Conservation (phyloP, 441 rosid genomes). For the Sinapis alba region DNA sequence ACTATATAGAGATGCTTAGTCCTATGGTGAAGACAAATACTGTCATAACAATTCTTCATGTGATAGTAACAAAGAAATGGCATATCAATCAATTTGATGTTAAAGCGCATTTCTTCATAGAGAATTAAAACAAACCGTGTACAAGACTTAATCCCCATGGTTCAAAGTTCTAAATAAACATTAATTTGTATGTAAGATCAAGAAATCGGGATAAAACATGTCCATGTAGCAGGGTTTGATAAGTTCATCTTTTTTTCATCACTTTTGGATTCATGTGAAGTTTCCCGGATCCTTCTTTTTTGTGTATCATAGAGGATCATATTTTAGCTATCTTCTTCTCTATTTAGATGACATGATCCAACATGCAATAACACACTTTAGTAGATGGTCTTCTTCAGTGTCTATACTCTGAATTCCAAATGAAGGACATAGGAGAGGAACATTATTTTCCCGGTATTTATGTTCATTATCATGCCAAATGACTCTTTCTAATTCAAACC, state of each 20-base stretch:
- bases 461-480: background rate
- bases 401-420: background rate
- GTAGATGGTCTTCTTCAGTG: background rate
- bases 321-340: background rate
- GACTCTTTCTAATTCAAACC: background rate
- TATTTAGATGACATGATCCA: background rate
- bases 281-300: too few species aligned
- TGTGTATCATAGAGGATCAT: background rate
- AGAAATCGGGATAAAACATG: background rate
- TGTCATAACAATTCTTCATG: background rate
- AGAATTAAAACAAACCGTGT: background rate
- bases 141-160: background rate
- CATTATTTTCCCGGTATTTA: background rate
- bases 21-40: background rate
- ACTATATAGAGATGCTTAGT: background rate
- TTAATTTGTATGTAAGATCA: background rate
- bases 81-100: too few species aligned
- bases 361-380: background rate
- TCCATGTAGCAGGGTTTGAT: background rate
- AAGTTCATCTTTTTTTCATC: background rate
- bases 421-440: background rate
- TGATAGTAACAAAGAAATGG: background rate
- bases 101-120: background rate
- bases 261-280: too few species aligned
- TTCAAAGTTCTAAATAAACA: background rate